These are phyloP conservation scores for Penicillium hordei DNA, from an alignment of 2,329 filamentous ascomycete species.

Conservation along the genomic window DNA sequence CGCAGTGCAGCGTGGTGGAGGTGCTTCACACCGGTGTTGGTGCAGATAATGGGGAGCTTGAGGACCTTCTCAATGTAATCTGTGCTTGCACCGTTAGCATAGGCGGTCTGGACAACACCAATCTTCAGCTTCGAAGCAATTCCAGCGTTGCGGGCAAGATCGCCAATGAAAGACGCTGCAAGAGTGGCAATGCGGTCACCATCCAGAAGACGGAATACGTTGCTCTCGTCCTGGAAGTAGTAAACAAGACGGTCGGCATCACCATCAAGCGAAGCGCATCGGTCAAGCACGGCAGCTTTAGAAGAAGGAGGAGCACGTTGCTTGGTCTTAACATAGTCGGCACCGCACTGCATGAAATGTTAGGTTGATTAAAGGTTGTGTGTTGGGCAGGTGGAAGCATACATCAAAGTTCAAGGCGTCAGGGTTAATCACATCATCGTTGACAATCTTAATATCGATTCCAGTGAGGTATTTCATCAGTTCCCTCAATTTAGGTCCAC, in stretches of 20 bases:
- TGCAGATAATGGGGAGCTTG: conserved; percentile 86
- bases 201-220: conserved; percentile 86
- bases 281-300: conserved; percentile 71
- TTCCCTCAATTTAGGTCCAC: conserved; percentile 84
- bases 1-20: conserved; percentile 94
- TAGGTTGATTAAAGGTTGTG: conserved; percentile 8
- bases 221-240: conserved; percentile 83
- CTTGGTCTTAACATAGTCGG: conserved; percentile 96
- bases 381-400: conserved; percentile 33
- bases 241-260: conserved; percentile 95
- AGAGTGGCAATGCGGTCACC: conserved; percentile 96
- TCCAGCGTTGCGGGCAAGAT: conserved; percentile 77
- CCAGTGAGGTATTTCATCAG: conserved; percentile 78
- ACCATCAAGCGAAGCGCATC: conserved; percentile 89
- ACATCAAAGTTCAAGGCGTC: conserved; percentile 87
- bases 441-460: conserved; percentile 81
- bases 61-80: conserved; percentile 87
- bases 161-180: conserved; percentile 87
- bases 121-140: conserved; percentile 80
- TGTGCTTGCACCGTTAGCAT: conserved; percentile 93
- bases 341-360: conserved; percentile 67
- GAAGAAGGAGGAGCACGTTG: conserved; percentile 84
- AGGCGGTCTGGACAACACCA: conserved; percentile 94
- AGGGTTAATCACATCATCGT: conserved; percentile 88
- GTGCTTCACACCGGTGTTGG: conserved; percentile 94